These are phyloP conservation scores for Podospora comata DNA, from an alignment of 495 filamentous ascomycete genomes.

Conservation along the genomic window DNA sequence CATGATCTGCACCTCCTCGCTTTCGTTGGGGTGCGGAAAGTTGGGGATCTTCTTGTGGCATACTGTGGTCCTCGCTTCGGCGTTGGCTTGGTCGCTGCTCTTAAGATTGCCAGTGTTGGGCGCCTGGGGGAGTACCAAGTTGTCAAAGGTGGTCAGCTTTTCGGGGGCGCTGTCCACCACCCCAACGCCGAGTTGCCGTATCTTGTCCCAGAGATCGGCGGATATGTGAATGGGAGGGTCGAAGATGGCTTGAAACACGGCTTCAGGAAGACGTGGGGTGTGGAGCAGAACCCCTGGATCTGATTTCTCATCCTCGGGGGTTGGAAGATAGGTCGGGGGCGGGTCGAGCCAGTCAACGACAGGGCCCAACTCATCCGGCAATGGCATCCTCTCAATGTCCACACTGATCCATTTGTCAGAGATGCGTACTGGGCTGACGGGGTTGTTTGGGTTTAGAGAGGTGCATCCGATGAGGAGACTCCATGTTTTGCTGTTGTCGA, in stretches of 20 bases:
- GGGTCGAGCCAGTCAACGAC: constrained; percentile 68
- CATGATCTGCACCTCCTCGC: constrained; percentile 38
- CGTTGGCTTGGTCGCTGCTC: constrained; percentile 26
- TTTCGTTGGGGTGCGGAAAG: constrained; percentile 35
- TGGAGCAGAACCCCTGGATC: constrained; percentile 30
- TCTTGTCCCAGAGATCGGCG: constrained; percentile 59
- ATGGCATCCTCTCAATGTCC: constrained; percentile 51
- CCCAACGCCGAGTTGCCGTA: constrained; percentile 63
- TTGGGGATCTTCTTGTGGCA: constrained; percentile 35
- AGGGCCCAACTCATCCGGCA: constrained; percentile 41
- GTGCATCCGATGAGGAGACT: constrained; percentile 63
- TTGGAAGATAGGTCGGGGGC: constrained; percentile 42
- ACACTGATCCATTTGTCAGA: constrained; percentile 65
- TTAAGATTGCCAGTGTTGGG: constrained; percentile 28
- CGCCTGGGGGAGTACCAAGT: constrained; percentile 56
- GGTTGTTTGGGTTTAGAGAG: constrained; percentile 40
- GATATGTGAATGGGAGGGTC: constrained; percentile 81
- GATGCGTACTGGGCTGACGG: constrained; percentile 58
- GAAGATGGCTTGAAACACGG: constrained; percentile 77
- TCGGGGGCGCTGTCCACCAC: constrained; percentile 43
- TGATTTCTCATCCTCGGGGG: constrained; percentile 36
- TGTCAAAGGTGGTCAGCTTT: constrained; percentile 62
- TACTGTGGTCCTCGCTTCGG: constrained; percentile 39
- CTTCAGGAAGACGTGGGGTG: constrained; percentile 59
- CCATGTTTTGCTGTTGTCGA: constrained; percentile 48